Conservation (phyloP, 176 grass and related monocot genomes). For the Eragrostis curvula region DNA sequence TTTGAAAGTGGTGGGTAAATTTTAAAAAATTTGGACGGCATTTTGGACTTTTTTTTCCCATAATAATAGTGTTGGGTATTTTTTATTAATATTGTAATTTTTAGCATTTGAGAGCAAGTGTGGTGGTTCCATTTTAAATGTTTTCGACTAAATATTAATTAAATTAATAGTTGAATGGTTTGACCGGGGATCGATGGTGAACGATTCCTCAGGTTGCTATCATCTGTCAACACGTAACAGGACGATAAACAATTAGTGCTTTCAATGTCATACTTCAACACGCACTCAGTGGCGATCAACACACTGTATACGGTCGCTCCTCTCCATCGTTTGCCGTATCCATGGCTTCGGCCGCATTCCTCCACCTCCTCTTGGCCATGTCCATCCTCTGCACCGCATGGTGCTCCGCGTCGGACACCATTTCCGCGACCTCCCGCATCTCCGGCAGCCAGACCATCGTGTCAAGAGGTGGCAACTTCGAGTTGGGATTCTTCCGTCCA, state of each 20-base stretch:
- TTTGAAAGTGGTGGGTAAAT: too few species aligned
- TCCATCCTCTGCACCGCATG: background rate
- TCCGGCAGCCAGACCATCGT: conserved; percentile 48
- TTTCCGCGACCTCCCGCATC: conserved; percentile 32
- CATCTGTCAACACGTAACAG: background rate
- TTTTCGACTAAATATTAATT: background rate
- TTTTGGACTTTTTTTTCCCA: too few species aligned
- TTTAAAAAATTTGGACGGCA: too few species aligned
- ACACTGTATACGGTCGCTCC: background rate
- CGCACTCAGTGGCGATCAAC: background rate
- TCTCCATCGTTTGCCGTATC: background rate
- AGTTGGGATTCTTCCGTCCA: conserved; percentile 62
- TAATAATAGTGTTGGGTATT: too few species aligned
- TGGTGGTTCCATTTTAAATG: too few species aligned
- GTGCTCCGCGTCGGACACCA: conserved; percentile 17
- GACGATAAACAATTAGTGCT: background rate
- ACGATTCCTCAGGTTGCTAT: background rate
- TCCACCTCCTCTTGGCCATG: background rate
- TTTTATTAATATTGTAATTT: too few species aligned
- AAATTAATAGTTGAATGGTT: background rate
- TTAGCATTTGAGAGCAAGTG: too few species aligned
- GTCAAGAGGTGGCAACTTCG: conserved; percentile 49
- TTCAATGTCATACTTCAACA: background rate
- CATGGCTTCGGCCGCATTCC: background rate
- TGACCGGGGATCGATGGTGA: background rate